phyloP scores from a whole-genome alignment of 2,329 filamentous ascomycete genomes.

The Aphanoascus verrucosus region DNA sequence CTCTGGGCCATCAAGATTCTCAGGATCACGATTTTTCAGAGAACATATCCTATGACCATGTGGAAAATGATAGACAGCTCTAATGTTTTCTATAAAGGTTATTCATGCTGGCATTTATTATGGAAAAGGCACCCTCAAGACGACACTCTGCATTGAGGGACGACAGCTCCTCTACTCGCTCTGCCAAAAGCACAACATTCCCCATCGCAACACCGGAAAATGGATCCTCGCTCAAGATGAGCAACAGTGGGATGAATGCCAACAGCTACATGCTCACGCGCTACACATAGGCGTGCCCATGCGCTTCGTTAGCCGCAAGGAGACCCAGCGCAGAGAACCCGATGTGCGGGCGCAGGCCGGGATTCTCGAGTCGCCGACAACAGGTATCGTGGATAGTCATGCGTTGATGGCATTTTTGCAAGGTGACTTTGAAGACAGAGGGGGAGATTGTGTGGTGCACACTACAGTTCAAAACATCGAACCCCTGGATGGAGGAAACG shows the following conservation, averaged over 20 bases:
- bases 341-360: conserved; percentile 61
- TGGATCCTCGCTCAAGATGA: conserved; percentile 87
- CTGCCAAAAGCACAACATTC: conserved; percentile 57
- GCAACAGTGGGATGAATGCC: conserved; percentile 52
- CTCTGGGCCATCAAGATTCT: not conserved
- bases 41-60: not conserved
- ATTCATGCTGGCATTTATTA: conserved; percentile 96
- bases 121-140: conserved; percentile 64
- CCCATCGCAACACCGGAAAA: conserved; percentile 68
- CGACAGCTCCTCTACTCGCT: conserved; percentile 67
- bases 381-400: conserved; percentile 86
- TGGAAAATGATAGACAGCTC: not conserved
- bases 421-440: conserved; percentile 63
- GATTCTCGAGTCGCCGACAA: conserved; percentile 72
- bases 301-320: conserved; percentile 53
- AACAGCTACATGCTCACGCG: conserved; percentile 45
- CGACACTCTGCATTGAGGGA: conserved; percentile 67
- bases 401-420: conserved; percentile 70
- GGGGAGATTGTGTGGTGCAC: conserved; percentile 62
- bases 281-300: conserved; percentile 54
- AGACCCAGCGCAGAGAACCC: conserved; percentile 59
- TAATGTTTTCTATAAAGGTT: conserved; percentile 44
- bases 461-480: conserved; percentile 54
- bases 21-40: not conserved
- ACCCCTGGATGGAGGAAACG: conserved; percentile 45